Evolutionary conservation across 2,329 filamentous ascomycete species (phyloP).

Genomic region (Fonsecaea erecta): DNA sequence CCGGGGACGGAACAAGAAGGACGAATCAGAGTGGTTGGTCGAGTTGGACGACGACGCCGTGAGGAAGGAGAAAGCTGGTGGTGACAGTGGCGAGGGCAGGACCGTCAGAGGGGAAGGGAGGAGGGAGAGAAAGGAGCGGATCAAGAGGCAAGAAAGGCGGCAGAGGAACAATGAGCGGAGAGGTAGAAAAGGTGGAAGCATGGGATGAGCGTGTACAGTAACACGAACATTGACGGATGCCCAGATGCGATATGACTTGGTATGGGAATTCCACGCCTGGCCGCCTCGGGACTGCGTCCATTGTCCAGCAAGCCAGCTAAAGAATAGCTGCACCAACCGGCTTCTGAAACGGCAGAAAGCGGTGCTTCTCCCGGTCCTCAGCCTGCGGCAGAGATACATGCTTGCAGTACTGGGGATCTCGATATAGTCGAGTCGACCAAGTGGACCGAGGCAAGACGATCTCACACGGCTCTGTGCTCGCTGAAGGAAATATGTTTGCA

Average conservation of each 20-base stretch:
- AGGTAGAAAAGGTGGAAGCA: conserved; percentile 48
- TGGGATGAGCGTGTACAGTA: conserved; percentile 11
- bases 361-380: not conserved
- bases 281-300: not conserved
- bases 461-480: not conserved
- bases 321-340: not conserved
- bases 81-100: conserved; percentile 58
- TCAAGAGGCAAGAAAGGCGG: conserved; percentile 65
- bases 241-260: not conserved
- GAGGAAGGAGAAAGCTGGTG: conserved; percentile 63
- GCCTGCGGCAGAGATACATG: not conserved
- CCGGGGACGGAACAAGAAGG: conserved; percentile 84
- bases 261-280: not conserved
- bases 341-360: not conserved
- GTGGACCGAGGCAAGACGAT: not conserved
- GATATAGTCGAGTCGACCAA: not conserved
- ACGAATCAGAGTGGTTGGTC: conserved; percentile 83
- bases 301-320: not conserved
- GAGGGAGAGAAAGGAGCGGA: conserved; percentile 71
- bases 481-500: not conserved
- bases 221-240: not conserved
- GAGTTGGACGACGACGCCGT: conserved; percentile 83
- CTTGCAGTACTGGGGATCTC: not conserved
- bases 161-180: conserved; percentile 64
- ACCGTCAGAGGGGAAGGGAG: conserved; percentile 66